Conservation (phyloP, 192 early-diverging fungal species). For the Chytriomyces confervae region DNA sequence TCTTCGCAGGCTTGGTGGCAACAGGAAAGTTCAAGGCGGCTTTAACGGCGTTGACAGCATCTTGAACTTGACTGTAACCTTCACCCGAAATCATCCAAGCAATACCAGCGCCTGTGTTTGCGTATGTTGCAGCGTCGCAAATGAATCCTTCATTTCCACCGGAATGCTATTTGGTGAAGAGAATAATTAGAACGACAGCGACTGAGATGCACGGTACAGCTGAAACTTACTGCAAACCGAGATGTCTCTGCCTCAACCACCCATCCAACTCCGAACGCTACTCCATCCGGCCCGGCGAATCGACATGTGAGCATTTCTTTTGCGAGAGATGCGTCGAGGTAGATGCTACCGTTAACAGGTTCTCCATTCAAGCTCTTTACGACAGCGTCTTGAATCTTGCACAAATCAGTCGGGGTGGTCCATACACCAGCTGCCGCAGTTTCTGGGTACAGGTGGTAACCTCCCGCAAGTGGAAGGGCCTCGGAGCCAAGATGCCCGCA, state of each 20-base stretch:
- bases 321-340: not conserved
- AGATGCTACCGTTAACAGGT: not conserved
- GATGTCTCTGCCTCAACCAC: not conserved
- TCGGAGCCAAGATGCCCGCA: constrained; percentile 26
- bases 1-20: too few relatives aligned
- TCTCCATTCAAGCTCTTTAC: constrained; percentile 4
- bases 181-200: not conserved
- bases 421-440: constrained; percentile 45
- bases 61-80: too few relatives aligned
- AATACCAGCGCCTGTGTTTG: too few relatives aligned
- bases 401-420: constrained; percentile 39
- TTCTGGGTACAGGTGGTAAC: constrained; percentile 47
- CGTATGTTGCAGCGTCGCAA: not conserved
- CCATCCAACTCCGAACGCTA: constrained; percentile 7
- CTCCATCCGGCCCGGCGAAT: not conserved
- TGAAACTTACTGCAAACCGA: too few relatives aligned
- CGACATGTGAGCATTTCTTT: not conserved
- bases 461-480: constrained; percentile 26
- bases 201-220: too few relatives aligned
- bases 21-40: too few relatives aligned
- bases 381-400: constrained; percentile 6
- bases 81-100: too few relatives aligned
- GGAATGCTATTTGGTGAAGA: constrained; percentile 3
- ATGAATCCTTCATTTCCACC: not conserved
- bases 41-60: too few relatives aligned